Evolutionary conservation across 108 stramenopile species (phyloP).

Genomic region (Pseudonitzschia multiseries): DNA sequence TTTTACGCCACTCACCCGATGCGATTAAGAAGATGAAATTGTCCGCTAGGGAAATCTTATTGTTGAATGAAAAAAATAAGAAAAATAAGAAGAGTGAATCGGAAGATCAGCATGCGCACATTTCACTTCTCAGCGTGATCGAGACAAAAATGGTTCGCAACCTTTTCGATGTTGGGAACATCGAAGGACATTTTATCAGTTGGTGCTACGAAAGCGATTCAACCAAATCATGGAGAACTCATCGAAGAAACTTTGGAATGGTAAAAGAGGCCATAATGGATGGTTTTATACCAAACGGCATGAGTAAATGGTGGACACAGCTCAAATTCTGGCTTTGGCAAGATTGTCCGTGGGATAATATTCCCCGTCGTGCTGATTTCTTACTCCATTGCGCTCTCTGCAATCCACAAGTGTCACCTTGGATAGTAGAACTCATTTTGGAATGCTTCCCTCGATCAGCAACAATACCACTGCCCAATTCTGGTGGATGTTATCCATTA

Average conservation of each 20-base stretch:
- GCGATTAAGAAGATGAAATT: constrained; percentile 8
- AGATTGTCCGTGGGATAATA: constrained; percentile 36
- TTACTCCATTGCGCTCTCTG: constrained; percentile 33
- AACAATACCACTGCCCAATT: constrained; percentile 32
- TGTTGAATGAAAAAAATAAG: constrained; percentile 2
- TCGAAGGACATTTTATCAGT: constrained; percentile 32
- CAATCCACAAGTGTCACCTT: constrained; percentile 35
- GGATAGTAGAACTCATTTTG: constrained; percentile 36
- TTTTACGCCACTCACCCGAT: constrained; percentile 23
- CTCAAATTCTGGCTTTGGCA: constrained; percentile 43
- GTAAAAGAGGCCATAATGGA: constrained; percentile 41
- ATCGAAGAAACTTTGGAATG: constrained; percentile 31
- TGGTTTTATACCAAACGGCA: constrained; percentile 32
- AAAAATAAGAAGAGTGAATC: not conserved
- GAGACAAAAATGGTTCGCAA: constrained; percentile 28
- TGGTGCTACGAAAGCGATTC: constrained; percentile 39
- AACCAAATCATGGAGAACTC: constrained; percentile 29
- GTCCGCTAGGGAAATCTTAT: not conserved
- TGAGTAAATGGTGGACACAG: constrained; percentile 41
- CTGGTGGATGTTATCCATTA: constrained; percentile 35
- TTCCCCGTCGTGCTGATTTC: constrained; percentile 38
- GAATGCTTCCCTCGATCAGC: constrained; percentile 41
- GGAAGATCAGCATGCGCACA: not conserved
- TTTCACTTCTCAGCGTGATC: not conserved
- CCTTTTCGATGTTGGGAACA: constrained; percentile 30